A percentile compares a stretch with the other conserved stretches of the same genome.
Conservation (phyloP, 805 yeast species). For the Pichia phayaonensis region DNA sequence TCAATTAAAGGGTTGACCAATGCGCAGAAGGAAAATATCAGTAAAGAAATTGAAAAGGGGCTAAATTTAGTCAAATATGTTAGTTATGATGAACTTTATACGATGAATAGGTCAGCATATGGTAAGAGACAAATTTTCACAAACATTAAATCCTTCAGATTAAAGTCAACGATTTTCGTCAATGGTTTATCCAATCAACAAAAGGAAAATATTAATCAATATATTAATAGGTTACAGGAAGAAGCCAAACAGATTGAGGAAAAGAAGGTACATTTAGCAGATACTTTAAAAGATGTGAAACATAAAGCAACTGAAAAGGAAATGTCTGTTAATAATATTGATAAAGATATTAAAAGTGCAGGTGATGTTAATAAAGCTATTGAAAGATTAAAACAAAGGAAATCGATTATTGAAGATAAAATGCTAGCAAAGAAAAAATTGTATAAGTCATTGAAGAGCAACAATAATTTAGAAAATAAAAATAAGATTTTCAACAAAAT, state of each 20-base stretch:
- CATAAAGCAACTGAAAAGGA: not conserved
- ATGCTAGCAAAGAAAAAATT: not conserved
- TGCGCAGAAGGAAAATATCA: conserved; percentile 29
- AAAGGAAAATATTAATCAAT: conserved; percentile 12
- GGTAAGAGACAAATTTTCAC: conserved; percentile 51
- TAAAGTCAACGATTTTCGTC: conserved; percentile 25
- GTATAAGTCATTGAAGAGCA: conserved; percentile 1
- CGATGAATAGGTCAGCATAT: conserved; percentile 50
- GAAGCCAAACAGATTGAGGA: conserved; percentile 1
- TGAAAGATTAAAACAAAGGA: not conserved
- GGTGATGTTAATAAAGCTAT: not conserved
- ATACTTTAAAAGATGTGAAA: not conserved
- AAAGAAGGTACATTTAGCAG: not conserved
- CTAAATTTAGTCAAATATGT: conserved; percentile 49
- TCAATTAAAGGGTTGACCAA: conserved; percentile 38
- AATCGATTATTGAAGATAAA: not conserved
- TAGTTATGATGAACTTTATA: conserved; percentile 47
- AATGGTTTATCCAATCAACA: conserved; percentile 27
- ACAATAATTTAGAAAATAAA: not conserved
- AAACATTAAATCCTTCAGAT: conserved; percentile 27
- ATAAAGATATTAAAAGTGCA: not conserved
- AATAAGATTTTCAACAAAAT: not conserved
- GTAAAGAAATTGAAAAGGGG: conserved; percentile 32
- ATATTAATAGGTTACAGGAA: conserved; percentile 11
- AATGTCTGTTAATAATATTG: not conserved